Evolutionary conservation across 192 early-diverging fungal genomes (phyloP).

Genomic region (Backusella morwellensis): DNA sequence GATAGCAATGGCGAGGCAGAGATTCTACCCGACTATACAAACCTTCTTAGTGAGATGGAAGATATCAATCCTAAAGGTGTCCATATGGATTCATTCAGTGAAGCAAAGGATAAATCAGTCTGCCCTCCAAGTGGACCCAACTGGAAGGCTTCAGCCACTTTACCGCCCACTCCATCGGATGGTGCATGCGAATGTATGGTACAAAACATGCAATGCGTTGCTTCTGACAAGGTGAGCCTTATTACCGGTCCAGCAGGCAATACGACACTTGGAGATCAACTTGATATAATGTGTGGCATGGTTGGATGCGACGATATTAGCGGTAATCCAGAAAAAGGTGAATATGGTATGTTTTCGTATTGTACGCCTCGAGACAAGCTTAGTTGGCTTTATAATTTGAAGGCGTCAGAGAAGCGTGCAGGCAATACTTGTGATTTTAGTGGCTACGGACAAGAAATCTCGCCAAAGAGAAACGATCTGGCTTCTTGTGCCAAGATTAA

Average conservation of each 20-base stretch:
- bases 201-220: slow-evolving; percentile 51
- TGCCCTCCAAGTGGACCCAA: slow-evolving; percentile 42
- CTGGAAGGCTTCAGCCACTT: slow-evolving; percentile 54
- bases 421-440: slow-evolving; percentile 18
- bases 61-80: slow-evolving; percentile 55
- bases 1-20: slow-evolving; percentile 38
- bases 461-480: slow-evolving; percentile 21
- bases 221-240: slow-evolving; percentile 32
- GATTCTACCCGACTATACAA: slow-evolving; percentile 57
- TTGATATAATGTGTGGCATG: slow-evolving; percentile 45
- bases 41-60: slow-evolving; percentile 55
- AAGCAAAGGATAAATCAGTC: slow-evolving; percentile 38
- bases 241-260: slow-evolving; percentile 20
- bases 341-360: slow-evolving; percentile 48
- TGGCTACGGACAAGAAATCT: slow-evolving; percentile 15
- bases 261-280: slow-evolving; percentile 32
- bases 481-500: slow-evolving; percentile 5
- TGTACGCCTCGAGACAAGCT: slow-evolving; percentile 46
- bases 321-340: slow-evolving; percentile 37
- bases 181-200: slow-evolving; percentile 66
- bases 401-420: slow-evolving; percentile 10
- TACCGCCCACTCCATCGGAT: slow-evolving; percentile 65
- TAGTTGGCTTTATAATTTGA: slow-evolving; percentile 45
- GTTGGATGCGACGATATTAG: slow-evolving; percentile 46
- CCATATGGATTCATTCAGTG: slow-evolving; percentile 52